Evolutionary conservation across 75 land plant genomes (phyloP).

Genomic region (Pinus tabuliformis): DNA sequence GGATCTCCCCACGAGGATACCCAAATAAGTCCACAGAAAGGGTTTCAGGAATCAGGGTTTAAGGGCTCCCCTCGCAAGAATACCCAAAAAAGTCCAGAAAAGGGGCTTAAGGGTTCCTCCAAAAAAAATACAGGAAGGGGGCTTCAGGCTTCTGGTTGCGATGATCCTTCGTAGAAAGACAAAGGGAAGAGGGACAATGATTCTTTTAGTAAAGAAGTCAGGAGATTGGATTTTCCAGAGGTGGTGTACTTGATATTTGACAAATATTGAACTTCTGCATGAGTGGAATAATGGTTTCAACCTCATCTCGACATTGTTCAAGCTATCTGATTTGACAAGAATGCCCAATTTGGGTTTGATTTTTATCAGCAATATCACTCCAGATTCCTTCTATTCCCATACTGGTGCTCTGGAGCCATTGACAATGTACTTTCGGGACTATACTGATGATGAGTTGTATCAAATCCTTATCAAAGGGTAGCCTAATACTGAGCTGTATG

Average conservation of each 20-base stretch:
- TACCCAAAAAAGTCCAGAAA: background rate
- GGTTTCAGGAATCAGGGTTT: background rate
- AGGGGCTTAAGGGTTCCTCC: background rate
- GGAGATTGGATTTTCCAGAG: background rate
- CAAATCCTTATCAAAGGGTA: slow-evolving; percentile 73
- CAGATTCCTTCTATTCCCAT: slow-evolving; percentile 59
- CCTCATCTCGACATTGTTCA: slow-evolving; percentile 61
- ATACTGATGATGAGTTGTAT: slow-evolving; percentile 71
- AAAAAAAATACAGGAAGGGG: slow-evolving; percentile 11
- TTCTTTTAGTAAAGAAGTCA: background rate
- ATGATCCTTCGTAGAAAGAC: slow-evolving; percentile 4
- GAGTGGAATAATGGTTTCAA: slow-evolving; percentile 68
- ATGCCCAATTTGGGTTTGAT: slow-evolving; percentile 77
- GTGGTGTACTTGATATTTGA: slow-evolving; percentile 89
- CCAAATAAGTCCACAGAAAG: background rate
- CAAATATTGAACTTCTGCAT: slow-evolving; percentile 67
- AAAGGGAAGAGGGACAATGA: slow-evolving; percentile 9
- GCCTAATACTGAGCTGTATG: slow-evolving; percentile 65
- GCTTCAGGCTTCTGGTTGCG: slow-evolving; percentile 15
- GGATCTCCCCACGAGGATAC: background rate
- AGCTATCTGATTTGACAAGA: slow-evolving; percentile 54
- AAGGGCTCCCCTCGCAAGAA: background rate
- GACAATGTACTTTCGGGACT: slow-evolving; percentile 68
- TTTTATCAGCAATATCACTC: slow-evolving; percentile 73
- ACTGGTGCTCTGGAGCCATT: slow-evolving; percentile 65